Evolutionary conservation across 768 basidiomycete species (phyloP).

Genomic region (Termitomyces sp.): DNA sequence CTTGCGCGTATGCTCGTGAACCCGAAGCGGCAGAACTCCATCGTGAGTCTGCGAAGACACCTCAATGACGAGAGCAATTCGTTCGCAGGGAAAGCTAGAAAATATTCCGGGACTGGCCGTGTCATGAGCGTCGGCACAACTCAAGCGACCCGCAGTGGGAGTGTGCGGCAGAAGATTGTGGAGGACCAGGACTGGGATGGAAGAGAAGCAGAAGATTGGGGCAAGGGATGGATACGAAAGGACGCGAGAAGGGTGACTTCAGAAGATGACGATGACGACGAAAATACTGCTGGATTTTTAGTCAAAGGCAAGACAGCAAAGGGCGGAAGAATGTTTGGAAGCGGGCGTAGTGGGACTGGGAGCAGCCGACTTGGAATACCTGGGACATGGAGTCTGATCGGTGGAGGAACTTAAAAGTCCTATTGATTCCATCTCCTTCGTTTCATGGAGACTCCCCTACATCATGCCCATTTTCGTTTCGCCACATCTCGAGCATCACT

Average conservation of each 20-base stretch:
- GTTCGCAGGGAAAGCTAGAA: slow-evolving; percentile 13
- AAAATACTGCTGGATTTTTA: slow-evolving; percentile 19
- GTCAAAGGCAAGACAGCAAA: slow-evolving; percentile 5
- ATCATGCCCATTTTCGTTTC: not conserved
- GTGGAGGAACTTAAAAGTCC: slow-evolving; percentile 8
- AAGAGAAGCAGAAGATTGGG: slow-evolving; percentile 22
- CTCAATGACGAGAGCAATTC: slow-evolving; percentile 23
- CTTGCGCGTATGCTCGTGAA: slow-evolving; percentile 65
- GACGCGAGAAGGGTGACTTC: slow-evolving; percentile 15
- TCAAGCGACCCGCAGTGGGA: slow-evolving; percentile 4
- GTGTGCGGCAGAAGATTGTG: slow-evolving; percentile 11
- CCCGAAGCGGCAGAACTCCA: slow-evolving; percentile 69
- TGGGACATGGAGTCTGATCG: slow-evolving; percentile 10
- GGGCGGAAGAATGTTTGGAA: slow-evolving; percentile 14
- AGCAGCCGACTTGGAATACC: slow-evolving; percentile 18
- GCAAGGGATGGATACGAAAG: slow-evolving; percentile 20
- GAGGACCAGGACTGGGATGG: slow-evolving; percentile 21
- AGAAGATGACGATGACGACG: slow-evolving; percentile 23
- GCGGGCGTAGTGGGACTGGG: slow-evolving; percentile 19
- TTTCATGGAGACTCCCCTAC: not conserved
- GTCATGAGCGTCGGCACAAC: slow-evolving; percentile 9
- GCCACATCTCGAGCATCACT: not conserved
- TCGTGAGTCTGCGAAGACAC: slow-evolving; percentile 65
- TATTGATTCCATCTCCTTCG: not conserved
- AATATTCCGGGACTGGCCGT: slow-evolving; percentile 10